These are phyloP conservation scores for Mortierella sp. DNA, from an alignment of 371 early-diverging fungal genomes.

Conservation along the genomic window DNA sequence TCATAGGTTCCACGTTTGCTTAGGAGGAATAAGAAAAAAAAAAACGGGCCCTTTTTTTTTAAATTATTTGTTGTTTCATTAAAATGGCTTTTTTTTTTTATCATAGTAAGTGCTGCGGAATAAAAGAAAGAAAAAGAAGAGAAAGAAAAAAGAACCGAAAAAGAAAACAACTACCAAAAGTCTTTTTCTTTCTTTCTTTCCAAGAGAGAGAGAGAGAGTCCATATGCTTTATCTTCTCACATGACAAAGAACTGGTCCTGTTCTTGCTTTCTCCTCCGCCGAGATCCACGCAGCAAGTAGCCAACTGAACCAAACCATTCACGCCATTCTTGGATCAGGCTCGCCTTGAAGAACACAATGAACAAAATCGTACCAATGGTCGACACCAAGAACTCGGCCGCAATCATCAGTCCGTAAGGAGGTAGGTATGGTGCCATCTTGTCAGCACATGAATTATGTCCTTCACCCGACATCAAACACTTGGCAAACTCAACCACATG, in stretches of 20 bases:
- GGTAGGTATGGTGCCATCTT: slow-evolving; percentile 56
- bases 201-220: slow-evolving; percentile 3
- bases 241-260: slow-evolving; percentile 64
- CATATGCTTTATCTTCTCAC: slow-evolving; percentile 25
- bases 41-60: too few relatives aligned
- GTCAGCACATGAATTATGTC: slow-evolving; percentile 57
- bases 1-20: too few relatives aligned
- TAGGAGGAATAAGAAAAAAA: too few relatives aligned
- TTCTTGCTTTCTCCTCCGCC: slow-evolving; percentile 49
- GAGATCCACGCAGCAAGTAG: slow-evolving; percentile 30
- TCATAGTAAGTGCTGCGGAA: not conserved
- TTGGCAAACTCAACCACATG: slow-evolving; percentile 54
- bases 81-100: too few relatives aligned
- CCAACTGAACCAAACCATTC: slow-evolving; percentile 59
- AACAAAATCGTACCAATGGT: slow-evolving; percentile 61
- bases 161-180: not conserved
- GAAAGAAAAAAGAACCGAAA: not conserved
- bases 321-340: slow-evolving; percentile 62
- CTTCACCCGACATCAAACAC: slow-evolving; percentile 53
- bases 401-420: slow-evolving; percentile 59
- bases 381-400: slow-evolving; percentile 60
- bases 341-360: slow-evolving; percentile 64
- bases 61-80: too few relatives aligned
- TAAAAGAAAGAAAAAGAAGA: not conserved
- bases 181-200: not conserved